A percentile compares a stretch with the other conserved stretches of the same genome.
Conservation (phyloP, 2,329 filamentous ascomycete genomes). For the Alternaria ethzedia region DNA sequence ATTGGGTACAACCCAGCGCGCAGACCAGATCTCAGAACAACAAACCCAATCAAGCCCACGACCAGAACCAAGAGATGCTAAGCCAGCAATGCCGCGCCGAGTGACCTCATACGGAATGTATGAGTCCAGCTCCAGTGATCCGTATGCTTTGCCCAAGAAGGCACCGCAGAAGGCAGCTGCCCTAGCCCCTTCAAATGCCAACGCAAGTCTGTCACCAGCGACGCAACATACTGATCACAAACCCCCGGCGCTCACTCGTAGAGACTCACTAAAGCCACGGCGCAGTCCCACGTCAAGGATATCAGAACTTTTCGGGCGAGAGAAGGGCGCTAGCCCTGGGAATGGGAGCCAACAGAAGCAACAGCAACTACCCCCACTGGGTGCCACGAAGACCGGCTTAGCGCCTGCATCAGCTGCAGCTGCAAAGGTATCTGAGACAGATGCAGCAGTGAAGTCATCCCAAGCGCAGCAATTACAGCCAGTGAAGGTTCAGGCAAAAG, state of each 20-base stretch:
- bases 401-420: not conserved
- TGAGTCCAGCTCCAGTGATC: not conserved
- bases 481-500: not conserved
- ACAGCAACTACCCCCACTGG: not conserved
- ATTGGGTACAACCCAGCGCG: not conserved
- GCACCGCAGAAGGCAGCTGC: not conserved
- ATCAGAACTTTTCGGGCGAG: not conserved
- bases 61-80: not conserved
- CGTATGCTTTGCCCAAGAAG: not conserved
- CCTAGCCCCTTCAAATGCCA: not conserved
- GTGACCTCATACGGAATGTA: not conserved
- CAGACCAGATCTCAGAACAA: not conserved
- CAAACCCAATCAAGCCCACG: not conserved
- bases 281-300: not conserved
- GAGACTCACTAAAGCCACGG: not conserved
- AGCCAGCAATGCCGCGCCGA: not conserved
- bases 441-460: not conserved
- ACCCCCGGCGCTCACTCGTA: not conserved
- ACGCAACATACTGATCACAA: not conserved
- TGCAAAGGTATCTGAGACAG: not conserved
- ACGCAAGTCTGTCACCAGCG: not conserved
- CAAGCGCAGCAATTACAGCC: not conserved
- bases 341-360: not conserved
- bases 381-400: not conserved
- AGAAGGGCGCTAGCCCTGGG: not conserved